phyloP scores from a whole-genome alignment of 2,329 filamentous ascomycete genomes.

The Talaromyces sp. region DNA sequence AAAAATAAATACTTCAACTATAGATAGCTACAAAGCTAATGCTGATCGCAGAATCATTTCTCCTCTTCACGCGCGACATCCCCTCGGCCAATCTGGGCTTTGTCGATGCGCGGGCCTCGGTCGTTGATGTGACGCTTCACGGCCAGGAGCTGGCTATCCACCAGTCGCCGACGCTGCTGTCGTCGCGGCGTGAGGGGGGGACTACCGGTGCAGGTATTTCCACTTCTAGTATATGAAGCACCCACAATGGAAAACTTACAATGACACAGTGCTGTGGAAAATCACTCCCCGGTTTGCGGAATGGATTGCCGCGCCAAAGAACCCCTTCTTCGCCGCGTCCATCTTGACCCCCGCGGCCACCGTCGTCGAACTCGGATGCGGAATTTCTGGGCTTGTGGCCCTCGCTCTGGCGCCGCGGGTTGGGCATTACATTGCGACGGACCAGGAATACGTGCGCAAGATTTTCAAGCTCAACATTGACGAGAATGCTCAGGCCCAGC shows the following conservation, averaged over 20 bases:
- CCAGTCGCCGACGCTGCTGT: slow-evolving; percentile 79
- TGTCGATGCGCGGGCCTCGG: slow-evolving; percentile 64
- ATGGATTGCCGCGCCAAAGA: slow-evolving; percentile 58
- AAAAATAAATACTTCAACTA: too few relatives aligned
- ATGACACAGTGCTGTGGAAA: slow-evolving; percentile 72
- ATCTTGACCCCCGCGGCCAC: slow-evolving; percentile 53
- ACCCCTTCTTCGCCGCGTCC: slow-evolving; percentile 55
- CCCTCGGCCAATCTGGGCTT: slow-evolving; percentile 79
- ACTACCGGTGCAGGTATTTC: slow-evolving; percentile 65
- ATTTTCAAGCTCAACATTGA: slow-evolving; percentile 72
- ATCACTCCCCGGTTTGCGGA: slow-evolving; percentile 77
- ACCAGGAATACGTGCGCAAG: slow-evolving; percentile 79
- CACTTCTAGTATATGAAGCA: too few relatives aligned
- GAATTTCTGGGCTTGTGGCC: slow-evolving; percentile 76
- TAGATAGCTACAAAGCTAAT: too few relatives aligned
- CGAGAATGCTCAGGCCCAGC: slow-evolving; percentile 27
- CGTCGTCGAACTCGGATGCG: slow-evolving; percentile 81
- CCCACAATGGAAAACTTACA: too few relatives aligned
- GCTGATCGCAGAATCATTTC: slow-evolving; percentile 66
- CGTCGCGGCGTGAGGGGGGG: slow-evolving; percentile 67
- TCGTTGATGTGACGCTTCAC: slow-evolving; percentile 64
- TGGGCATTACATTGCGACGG: slow-evolving; percentile 69
- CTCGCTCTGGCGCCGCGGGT: slow-evolving; percentile 62
- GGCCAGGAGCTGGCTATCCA: slow-evolving; percentile 68
- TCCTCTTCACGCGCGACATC: slow-evolving; percentile 73